Conservation (phyloP, 305 asterid genomes). For the Fraxinus latifolia region DNA sequence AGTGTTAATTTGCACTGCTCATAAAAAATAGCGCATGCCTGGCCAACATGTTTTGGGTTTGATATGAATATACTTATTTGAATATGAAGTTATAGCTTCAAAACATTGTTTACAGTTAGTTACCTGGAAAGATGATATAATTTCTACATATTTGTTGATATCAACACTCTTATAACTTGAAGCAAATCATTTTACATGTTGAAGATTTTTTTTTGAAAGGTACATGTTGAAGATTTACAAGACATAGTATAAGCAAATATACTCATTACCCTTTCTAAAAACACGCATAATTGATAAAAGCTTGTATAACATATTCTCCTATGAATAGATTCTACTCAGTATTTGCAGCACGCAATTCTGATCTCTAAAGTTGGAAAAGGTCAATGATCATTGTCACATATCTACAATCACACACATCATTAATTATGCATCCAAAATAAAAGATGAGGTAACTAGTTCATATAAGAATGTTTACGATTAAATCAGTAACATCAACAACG, state of each 20-base stretch:
- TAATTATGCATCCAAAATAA: background rate
- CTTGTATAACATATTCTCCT: background rate
- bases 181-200: background rate
- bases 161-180: conserved; percentile 1
- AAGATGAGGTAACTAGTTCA: background rate
- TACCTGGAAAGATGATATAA: background rate
- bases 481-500: conserved; percentile 58
- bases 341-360: conserved; percentile 1
- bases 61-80: background rate
- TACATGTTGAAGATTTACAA: background rate
- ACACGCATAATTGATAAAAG: background rate
- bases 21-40: background rate
- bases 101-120: background rate
- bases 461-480: conserved; percentile 46
- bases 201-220: background rate
- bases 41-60: background rate
- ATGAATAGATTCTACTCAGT: background rate
- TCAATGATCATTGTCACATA: background rate
- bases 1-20: background rate
- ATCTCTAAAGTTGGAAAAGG: background rate
- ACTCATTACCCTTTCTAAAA: conserved; percentile 1
- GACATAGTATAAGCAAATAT: background rate
- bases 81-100: background rate
- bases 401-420: background rate
- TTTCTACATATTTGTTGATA: background rate